Conservation (phyloP, 106 monocot genomes). For the Dendrobium officinale region DNA sequence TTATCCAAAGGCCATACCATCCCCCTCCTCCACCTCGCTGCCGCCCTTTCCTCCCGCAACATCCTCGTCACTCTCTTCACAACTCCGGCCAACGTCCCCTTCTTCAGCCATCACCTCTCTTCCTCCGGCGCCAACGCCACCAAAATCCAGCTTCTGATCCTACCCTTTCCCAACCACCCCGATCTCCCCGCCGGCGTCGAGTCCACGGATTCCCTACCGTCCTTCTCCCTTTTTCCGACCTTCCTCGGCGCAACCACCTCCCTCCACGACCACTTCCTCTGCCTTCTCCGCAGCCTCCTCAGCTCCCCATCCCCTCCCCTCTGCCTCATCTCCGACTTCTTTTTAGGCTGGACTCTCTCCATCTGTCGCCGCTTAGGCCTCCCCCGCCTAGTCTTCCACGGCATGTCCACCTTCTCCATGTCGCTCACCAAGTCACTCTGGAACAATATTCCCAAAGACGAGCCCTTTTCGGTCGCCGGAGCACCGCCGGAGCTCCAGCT, state of each 20-base stretch:
- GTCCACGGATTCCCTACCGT: slow-evolving; percentile 27
- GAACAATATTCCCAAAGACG: not conserved
- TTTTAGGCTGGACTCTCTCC: slow-evolving; percentile 26
- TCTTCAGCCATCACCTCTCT: slow-evolving; percentile 23
- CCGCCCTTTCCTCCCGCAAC: slow-evolving; percentile 15
- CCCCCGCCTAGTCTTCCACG: slow-evolving; percentile 15
- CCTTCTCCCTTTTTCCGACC: slow-evolving; percentile 12
- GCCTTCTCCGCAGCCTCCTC: slow-evolving; percentile 3
- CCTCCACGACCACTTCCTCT: slow-evolving; percentile 1
- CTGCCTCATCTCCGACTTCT: slow-evolving; percentile 41
- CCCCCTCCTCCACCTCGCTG: too few relatives aligned
- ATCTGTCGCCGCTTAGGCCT: slow-evolving; percentile 9
- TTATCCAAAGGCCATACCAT: too few relatives aligned
- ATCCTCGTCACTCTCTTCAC: slow-evolving; percentile 29
- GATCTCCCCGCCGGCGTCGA: slow-evolving; percentile 17
- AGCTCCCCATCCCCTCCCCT: not conserved
- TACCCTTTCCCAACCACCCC: slow-evolving; percentile 10
- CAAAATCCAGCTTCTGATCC: slow-evolving; percentile 7
- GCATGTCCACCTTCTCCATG: slow-evolving; percentile 23
- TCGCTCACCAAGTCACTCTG: not conserved
- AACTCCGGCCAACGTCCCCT: slow-evolving; percentile 31
- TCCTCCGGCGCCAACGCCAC: not conserved
- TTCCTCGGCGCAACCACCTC: slow-evolving; percentile 12
- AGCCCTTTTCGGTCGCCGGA: not conserved
- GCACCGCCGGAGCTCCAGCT: not conserved